Conservation (phyloP, 1,284 basidiomycete genomes). For the Wolfiporia cocos region DNA sequence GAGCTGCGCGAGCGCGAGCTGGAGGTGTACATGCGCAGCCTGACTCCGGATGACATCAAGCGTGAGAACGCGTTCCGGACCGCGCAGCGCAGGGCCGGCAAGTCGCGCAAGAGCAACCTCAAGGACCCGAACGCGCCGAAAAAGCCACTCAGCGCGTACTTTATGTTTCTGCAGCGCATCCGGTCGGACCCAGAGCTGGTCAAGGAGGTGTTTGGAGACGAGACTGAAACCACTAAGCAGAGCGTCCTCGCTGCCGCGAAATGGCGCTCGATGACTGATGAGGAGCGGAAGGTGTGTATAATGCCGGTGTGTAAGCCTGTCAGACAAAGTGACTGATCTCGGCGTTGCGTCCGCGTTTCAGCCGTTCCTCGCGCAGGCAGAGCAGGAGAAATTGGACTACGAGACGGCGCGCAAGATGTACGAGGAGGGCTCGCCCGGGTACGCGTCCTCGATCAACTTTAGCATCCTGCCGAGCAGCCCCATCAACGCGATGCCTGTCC, state of each 20-base stretch:
- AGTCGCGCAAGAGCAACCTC: constrained; percentile 90
- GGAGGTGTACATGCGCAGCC: constrained; percentile 79
- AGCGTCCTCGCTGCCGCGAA: constrained; percentile 89
- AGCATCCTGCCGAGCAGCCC: constrained; percentile 67
- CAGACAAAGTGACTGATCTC: constrained; percentile 2
- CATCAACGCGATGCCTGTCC: constrained; percentile 35
- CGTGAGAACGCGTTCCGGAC: constrained; percentile 89
- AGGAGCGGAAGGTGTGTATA: constrained; percentile 76
- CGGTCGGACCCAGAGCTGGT: constrained; percentile 70
- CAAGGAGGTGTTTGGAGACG: constrained; percentile 82
- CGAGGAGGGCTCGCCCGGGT: constrained; percentile 72
- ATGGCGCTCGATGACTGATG: constrained; percentile 89
- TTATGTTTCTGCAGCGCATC: constrained; percentile 90
- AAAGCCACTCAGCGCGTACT: constrained; percentile 93
- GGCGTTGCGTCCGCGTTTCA: constrained; percentile 23
- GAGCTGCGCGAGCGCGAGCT: constrained; percentile 80
- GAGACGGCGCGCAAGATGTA: constrained; percentile 77
- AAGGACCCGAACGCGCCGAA: constrained; percentile 97
- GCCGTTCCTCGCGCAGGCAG: constrained; percentile 88
- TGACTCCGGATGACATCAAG: constrained; percentile 94
- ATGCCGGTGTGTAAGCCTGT: constrained; percentile 3
- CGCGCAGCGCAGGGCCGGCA: constrained; percentile 90
- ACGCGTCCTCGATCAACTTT: constrained; percentile 71
- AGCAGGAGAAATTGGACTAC: constrained; percentile 90
- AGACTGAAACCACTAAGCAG: constrained; percentile 92